Percentiles rank a stretch among this genome's conserved stretches.
These are phyloP conservation scores for Knufia petricola DNA, from an alignment of 2,329 filamentous ascomycete genomes.

Conservation along the genomic window DNA sequence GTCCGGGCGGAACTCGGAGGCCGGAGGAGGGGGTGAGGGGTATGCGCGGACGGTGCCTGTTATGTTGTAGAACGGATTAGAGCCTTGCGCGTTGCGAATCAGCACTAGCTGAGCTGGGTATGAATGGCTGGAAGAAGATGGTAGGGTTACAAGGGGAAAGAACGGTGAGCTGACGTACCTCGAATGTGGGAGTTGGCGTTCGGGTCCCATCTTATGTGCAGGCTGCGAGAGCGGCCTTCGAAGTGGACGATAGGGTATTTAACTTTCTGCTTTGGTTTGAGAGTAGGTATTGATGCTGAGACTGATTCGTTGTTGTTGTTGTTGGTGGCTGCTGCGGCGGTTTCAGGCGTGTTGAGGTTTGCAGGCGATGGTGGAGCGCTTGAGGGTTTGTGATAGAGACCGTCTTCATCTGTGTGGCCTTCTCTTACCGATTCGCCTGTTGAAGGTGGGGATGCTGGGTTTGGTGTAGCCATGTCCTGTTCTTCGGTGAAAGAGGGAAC, in stretches of 20 bases:
- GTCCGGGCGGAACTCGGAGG: neutral
- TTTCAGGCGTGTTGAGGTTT: too few relatives aligned
- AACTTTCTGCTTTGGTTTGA: neutral
- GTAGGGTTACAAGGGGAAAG: too few relatives aligned
- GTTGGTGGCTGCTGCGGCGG: neutral
- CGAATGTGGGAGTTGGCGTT: slow-evolving; percentile 58
- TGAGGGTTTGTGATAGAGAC: neutral
- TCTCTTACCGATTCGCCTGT: neutral
- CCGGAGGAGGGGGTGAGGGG: neutral
- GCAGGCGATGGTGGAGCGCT: neutral
- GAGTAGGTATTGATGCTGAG: neutral
- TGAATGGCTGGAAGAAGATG: neutral
- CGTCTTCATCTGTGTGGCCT: neutral
- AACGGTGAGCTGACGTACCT: too few relatives aligned
- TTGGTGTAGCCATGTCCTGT: neutral
- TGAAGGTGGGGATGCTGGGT: neutral
- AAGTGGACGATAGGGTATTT: slow-evolving; percentile 58
- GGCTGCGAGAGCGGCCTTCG: slow-evolving; percentile 49
- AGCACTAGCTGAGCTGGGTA: neutral
- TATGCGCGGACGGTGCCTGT: slow-evolving; percentile 8
- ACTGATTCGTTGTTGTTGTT: neutral
- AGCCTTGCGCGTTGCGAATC: slow-evolving; percentile 1
- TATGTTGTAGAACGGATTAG: slow-evolving; percentile 9
- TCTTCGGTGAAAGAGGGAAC: neutral
- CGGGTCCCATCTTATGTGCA: slow-evolving; percentile 57